Evolutionary conservation across 257 asterid genomes (phyloP).

Genomic region (Cinchona pubescens): DNA sequence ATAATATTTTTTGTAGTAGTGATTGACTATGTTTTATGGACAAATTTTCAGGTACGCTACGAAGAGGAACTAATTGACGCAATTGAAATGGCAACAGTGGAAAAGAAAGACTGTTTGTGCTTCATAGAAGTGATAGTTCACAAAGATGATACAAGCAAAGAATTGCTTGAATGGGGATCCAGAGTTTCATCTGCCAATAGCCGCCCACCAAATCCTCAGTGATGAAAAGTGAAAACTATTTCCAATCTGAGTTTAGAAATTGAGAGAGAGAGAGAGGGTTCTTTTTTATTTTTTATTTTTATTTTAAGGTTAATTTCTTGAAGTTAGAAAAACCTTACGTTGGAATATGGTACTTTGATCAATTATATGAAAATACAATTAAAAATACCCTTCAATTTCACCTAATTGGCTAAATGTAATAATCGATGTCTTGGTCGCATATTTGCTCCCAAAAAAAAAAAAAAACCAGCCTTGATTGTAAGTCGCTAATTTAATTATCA

Average conservation of each 20-base stretch:
- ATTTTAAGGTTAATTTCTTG: not conserved
- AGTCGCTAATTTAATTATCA: too few relatives aligned
- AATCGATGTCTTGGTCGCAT: not conserved
- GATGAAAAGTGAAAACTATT: slow-evolving; percentile 13
- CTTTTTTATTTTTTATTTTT: too few relatives aligned
- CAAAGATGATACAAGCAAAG: slow-evolving; percentile 70
- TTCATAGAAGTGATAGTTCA: slow-evolving; percentile 67
- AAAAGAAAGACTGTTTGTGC: slow-evolving; percentile 52
- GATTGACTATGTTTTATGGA: not conserved
- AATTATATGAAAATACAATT: not conserved
- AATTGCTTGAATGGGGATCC: slow-evolving; percentile 77
- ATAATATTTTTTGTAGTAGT: too few relatives aligned
- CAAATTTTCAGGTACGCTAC: slow-evolving; percentile 34
- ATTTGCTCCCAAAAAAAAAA: too few relatives aligned
- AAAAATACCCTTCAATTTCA: not conserved
- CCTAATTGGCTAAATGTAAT: not conserved
- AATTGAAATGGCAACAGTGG: slow-evolving; percentile 45
- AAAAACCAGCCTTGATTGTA: too few relatives aligned
- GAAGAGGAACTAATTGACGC: slow-evolving; percentile 63
- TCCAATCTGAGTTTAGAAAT: too few relatives aligned
- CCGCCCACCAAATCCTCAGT: slow-evolving; percentile 71
- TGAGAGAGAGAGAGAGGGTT: too few relatives aligned
- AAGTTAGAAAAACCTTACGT: not conserved
- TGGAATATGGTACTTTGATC: not conserved
- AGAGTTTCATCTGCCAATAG: slow-evolving; percentile 65